Conservation (phyloP, 805 yeast genomes). For the Zygosaccharomyces gambellarensis region DNA sequence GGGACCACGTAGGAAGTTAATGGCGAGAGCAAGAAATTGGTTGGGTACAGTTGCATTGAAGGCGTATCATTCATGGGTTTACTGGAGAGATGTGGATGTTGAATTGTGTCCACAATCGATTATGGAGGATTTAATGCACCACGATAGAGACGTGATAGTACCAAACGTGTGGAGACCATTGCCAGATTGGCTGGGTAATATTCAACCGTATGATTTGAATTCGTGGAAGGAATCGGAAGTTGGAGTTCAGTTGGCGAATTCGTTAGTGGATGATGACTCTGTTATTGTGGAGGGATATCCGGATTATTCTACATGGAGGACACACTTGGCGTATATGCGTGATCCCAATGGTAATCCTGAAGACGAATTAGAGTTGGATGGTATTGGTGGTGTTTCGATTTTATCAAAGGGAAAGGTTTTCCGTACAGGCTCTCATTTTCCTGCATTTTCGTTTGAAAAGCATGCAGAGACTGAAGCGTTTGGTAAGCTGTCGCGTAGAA, state of each 20-base stretch:
- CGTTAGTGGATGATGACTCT: constrained; percentile 76
- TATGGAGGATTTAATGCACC: constrained; percentile 88
- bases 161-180: constrained; percentile 92
- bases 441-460: constrained; percentile 91
- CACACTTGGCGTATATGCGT: constrained; percentile 89
- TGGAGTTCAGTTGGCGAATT: constrained; percentile 68
- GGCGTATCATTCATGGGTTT: constrained; percentile 93
- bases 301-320: constrained; percentile 97
- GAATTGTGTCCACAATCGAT: constrained; percentile 82
- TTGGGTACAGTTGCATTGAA: constrained; percentile 75
- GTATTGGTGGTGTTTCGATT: constrained; percentile 96
- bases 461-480: constrained; percentile 99
- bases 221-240: constrained; percentile 86
- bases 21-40: constrained; percentile 98
- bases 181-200: constrained; percentile 81
- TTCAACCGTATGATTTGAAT: constrained; percentile 79
- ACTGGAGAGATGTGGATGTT: constrained; percentile 98
- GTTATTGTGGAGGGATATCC: constrained; percentile 97
- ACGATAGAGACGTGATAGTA: constrained; percentile 84
- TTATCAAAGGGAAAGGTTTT: constrained; percentile 83
- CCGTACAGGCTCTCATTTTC: constrained; percentile 86
- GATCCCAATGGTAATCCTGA: constrained; percentile 95
- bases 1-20: constrained; percentile 88
- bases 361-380: constrained; percentile 89
- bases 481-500: constrained; percentile 79